Evolutionary conservation across 164 flowering plant species (phyloP).

Genomic region (Aristolochia contorta): DNA sequence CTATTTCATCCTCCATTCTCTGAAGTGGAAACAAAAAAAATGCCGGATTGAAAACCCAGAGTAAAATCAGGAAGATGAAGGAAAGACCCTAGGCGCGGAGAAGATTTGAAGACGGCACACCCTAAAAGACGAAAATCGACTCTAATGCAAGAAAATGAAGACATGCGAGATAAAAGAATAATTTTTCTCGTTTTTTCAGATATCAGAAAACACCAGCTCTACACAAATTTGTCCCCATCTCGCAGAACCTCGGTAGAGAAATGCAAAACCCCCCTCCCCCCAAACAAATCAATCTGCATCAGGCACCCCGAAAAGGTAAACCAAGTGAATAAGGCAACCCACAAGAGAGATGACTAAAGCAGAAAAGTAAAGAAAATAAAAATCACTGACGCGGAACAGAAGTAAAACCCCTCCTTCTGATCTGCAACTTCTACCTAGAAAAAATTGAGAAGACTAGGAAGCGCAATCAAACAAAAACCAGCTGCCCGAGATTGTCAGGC

Average conservation of each 20-base stretch:
- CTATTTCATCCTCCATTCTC: conserved; percentile 26
- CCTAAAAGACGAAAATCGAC: background rate
- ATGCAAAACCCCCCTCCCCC: no score
- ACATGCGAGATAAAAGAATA: background rate
- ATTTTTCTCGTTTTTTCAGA: background rate
- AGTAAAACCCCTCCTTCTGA: background rate
- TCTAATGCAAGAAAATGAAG: background rate
- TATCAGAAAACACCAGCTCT: no score
- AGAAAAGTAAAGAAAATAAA: background rate
- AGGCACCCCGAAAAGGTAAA: background rate
- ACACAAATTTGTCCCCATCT: no score
- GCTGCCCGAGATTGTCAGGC: background rate
- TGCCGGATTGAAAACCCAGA: background rate
- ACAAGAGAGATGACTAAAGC: background rate
- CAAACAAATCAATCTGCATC: background rate
- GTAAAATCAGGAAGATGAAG: background rate
- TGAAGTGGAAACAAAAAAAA: background rate
- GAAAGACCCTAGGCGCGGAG: no score
- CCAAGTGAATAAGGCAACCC: background rate
- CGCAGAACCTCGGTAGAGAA: no score
- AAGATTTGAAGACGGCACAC: background rate
- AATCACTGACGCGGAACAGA: background rate
- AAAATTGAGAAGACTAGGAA: no score
- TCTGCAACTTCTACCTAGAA: no score
- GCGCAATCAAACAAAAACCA: background rate